Percentiles rank a stretch among this genome's conserved stretches.
Evolutionary conservation across 1,139 yeast genomes (phyloP).

Genomic region (Pichia sp.): DNA sequence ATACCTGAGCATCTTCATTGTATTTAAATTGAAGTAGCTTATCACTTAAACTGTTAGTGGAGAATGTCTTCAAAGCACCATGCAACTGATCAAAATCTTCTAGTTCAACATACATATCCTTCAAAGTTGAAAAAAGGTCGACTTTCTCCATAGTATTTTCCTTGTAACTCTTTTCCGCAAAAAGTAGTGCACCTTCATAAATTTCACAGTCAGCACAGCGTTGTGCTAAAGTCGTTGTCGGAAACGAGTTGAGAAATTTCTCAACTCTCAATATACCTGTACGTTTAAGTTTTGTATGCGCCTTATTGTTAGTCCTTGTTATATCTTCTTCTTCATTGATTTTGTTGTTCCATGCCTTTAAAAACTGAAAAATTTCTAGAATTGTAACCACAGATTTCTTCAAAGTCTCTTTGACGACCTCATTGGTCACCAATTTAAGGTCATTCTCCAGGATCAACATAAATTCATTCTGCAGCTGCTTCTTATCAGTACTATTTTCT

Average conservation of each 20-base stretch:
- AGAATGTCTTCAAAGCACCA: constrained; percentile 72
- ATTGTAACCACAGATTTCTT: constrained; percentile 64
- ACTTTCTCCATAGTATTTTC: constrained; percentile 33
- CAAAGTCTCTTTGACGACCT: constrained; percentile 45
- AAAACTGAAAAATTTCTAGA: constrained; percentile 75
- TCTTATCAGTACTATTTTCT: constrained; percentile 37
- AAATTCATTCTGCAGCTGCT: constrained; percentile 51
- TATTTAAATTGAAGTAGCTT: constrained; percentile 77
- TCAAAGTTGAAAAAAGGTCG: constrained; percentile 49
- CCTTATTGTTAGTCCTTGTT: constrained; percentile 4
- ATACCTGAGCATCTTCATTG: constrained; percentile 81
- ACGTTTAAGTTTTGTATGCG: constrained; percentile 6
- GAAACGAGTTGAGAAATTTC: constrained; percentile 45
- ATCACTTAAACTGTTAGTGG: constrained; percentile 61
- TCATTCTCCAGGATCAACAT: constrained; percentile 46
- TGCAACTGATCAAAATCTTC: constrained; percentile 89
- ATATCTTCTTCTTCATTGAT: constrained; percentile 29
- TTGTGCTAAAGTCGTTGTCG: constrained; percentile 64
- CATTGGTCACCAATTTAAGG: constrained; percentile 40
- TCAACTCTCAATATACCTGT: constrained; percentile 29
- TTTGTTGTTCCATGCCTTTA: constrained; percentile 63
- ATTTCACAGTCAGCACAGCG: constrained; percentile 81
- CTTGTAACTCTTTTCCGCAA: constrained; percentile 71
- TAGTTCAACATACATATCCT: constrained; percentile 75
- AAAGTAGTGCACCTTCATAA: constrained; percentile 83